Conservation (phyloP, 148 eudicot genomes). For the Vaccinium myrtillus region DNA sequence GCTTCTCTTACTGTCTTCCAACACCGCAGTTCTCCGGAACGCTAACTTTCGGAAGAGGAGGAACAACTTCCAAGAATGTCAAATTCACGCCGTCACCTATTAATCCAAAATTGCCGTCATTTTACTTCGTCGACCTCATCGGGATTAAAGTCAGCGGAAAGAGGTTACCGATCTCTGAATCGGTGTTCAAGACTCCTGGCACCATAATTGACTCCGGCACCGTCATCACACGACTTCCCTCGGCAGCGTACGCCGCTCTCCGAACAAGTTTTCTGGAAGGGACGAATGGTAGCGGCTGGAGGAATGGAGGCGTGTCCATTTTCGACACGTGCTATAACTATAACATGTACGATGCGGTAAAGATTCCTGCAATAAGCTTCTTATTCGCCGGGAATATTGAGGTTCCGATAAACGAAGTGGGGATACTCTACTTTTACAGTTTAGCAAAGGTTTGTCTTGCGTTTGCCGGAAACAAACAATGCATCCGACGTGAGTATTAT, state of each 20-base stretch:
- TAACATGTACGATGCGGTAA: constrained; percentile 30
- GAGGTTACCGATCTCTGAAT: constrained; percentile 37
- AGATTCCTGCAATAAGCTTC: constrained; percentile 50
- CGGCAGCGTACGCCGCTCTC: constrained; percentile 53
- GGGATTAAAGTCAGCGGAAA: constrained; percentile 51
- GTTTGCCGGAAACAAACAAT: constrained; percentile 53
- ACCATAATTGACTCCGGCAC: neutral
- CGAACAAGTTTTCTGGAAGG: constrained; percentile 38
- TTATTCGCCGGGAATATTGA: constrained; percentile 40
- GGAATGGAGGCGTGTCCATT: constrained; percentile 21
- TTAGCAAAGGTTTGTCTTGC: constrained; percentile 55
- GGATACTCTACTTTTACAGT: constrained; percentile 37
- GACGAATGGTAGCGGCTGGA: constrained; percentile 38
- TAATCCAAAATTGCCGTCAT: constrained; percentile 33
- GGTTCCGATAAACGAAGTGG: constrained; percentile 33
- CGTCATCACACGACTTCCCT: constrained; percentile 43
- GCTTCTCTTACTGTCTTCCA: constrained; percentile 1
- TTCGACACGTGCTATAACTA: constrained; percentile 73
- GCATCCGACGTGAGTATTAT: constrained; percentile 38
- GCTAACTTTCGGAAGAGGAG: neutral
- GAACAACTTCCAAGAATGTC: neutral
- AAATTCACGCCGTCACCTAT: constrained; percentile 10
- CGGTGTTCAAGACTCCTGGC: neutral
- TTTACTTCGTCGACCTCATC: constrained; percentile 49
- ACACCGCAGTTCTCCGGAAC: neutral